These are phyloP conservation scores for Chrysoporthe cubensis DNA, from an alignment of 2,329 filamentous ascomycete genomes.

Conservation along the genomic window DNA sequence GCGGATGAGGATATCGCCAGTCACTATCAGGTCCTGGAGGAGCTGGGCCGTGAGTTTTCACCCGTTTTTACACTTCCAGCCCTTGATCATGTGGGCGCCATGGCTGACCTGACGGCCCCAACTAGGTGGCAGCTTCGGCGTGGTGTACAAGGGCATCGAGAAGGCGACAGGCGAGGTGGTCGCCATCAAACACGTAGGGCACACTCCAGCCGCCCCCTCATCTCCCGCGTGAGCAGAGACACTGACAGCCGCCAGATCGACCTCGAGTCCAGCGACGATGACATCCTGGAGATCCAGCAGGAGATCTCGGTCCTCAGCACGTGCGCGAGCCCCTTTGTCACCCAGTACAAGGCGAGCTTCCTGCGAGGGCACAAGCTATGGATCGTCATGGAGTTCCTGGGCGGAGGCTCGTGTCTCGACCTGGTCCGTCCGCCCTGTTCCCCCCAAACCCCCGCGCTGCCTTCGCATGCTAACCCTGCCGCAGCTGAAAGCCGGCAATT, in stretches of 20 bases:
- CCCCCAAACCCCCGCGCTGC: not conserved
- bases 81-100: slow-evolving; percentile 7
- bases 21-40: slow-evolving; percentile 93
- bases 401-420: slow-evolving; percentile 93
- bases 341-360: slow-evolving; percentile 95
- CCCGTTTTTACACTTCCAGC: not conserved
- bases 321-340: slow-evolving; percentile 91
- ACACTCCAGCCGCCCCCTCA: not conserved
- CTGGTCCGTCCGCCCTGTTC: slow-evolving; percentile 60
- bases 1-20: slow-evolving; percentile 72
- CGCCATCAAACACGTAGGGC: slow-evolving; percentile 89
- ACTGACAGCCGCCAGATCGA: slow-evolving; percentile 71
- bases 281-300: slow-evolving; percentile 97
- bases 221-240: not conserved
- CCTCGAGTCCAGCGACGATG: slow-evolving; percentile 97
- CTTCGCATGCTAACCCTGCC: slow-evolving; percentile 33
- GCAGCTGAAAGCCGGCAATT: slow-evolving; percentile 86
- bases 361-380: slow-evolving; percentile 95
- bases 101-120: slow-evolving; percentile 17
- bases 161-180: slow-evolving; percentile 88
- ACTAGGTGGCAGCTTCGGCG: slow-evolving; percentile 89
- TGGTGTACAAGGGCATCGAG: slow-evolving; percentile 96
- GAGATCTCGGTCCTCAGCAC: slow-evolving; percentile 95
- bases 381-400: slow-evolving; percentile 99
- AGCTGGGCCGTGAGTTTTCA: slow-evolving; percentile 80